Evolutionary conservation across 2,329 filamentous ascomycete species (phyloP), one percentile per base, ranked within the genome.

Genomic region (Colletotrichum sp.): DNA sequence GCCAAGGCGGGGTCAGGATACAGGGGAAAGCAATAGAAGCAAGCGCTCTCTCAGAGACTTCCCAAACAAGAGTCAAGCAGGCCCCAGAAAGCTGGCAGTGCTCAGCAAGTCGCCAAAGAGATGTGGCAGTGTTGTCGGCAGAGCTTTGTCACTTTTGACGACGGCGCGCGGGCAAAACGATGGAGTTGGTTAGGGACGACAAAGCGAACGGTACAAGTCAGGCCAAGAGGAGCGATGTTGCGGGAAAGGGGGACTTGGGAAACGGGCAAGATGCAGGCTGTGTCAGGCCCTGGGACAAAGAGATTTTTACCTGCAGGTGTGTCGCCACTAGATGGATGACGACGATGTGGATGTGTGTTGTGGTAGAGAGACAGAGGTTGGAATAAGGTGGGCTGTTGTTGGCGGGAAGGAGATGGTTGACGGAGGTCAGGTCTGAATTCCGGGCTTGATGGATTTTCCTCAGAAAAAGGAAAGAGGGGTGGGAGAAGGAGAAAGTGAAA

Each of bases 351-450:
- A 69, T 55, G 73, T 55, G 73, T 52, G 34, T 32, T 61, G 63
- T 48, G 18, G 18, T 14, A 36, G 32, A 61, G 61, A 30, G 52
- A 61, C 55, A 48, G 58, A 65, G 65, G 59, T 74, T 70, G 64
- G 71, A 74, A 56, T 74, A 70, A 66, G 74, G 74, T 66, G 74
- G 74, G 63, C 69, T 73, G 73, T 52, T 28, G 63, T 66, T 75
- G 63, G 63, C 9, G 52, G 65, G 52, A 52, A 68, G 65, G 69
- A 62, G 69, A 14, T 43, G 38, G 63, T 64, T 75, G 73, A 64
- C 43, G 67, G 69, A 73, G 63, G 73, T 68, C 69, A 68, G 48
- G 69, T 68, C 56, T 55, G 69, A 21, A 55, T 61, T 30, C 61
- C 43, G 48, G 71, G 43, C 58, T 73, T 59, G 69, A 75, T 69